Evolutionary conservation across 306 rosid genomes (phyloP).

Genomic region (Sicyos baderoa): DNA sequence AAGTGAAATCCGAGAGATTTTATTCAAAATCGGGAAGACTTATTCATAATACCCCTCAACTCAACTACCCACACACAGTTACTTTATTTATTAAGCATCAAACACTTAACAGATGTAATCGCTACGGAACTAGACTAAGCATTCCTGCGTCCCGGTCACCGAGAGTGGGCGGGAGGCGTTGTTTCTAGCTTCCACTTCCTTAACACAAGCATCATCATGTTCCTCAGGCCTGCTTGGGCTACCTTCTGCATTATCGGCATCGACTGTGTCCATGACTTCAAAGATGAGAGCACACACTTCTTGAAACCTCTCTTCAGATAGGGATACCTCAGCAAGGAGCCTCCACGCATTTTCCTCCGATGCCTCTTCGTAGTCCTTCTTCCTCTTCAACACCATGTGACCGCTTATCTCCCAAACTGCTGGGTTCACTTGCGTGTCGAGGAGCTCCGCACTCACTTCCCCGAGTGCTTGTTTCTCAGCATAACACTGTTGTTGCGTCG

Average conservation of each 20-base stretch:
- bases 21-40: too few species aligned
- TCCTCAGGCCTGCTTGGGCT: conserved; percentile 3
- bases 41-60: neutral
- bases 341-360: conserved; percentile 88
- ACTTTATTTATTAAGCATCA: neutral
- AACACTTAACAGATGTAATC: conserved; percentile 22
- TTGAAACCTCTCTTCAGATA: conserved; percentile 73
- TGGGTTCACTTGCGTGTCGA: conserved; percentile 97
- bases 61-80: neutral
- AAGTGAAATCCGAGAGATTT: too few species aligned
- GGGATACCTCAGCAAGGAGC: conserved; percentile 91
- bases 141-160: conserved; percentile 54
- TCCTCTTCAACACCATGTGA: conserved; percentile 93
- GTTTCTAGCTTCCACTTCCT: conserved; percentile 30
- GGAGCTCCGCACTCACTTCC: conserved; percentile 76
- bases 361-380: conserved; percentile 78
- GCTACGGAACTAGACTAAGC: conserved; percentile 47
- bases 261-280: conserved; percentile 44
- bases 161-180: conserved; percentile 29
- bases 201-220: conserved; percentile 16
- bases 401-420: conserved; percentile 98
- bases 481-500: conserved; percentile 51
- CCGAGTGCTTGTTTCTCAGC: conserved; percentile 98
- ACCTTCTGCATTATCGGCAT: conserved; percentile 6
- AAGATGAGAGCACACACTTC: conserved; percentile 72